A percentile compares a stretch with the other conserved stretches of the same genome.
Conservation (phyloP, 768 basidiomycete genomes). For the Termitomyces sp. region DNA sequence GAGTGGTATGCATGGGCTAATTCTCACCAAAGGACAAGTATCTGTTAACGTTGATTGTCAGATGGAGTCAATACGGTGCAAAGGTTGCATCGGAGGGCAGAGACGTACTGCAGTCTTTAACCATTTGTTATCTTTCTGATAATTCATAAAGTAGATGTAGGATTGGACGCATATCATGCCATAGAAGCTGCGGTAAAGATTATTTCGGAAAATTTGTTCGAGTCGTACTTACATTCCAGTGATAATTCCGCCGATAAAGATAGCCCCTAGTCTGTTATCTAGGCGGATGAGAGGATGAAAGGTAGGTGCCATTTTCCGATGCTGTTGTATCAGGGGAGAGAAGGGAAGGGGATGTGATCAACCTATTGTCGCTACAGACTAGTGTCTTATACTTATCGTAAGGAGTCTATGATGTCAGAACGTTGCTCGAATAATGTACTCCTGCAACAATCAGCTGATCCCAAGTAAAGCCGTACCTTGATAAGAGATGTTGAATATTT, state of each 20-base stretch:
- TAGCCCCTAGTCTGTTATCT: background rate
- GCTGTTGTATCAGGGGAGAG: background rate
- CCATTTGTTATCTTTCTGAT: background rate
- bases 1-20: background rate
- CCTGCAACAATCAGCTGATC: background rate
- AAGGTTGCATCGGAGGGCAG: too few relatives aligned
- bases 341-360: background rate
- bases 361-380: background rate
- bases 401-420: background rate
- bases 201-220: background rate
- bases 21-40: slow-evolving; percentile 1
- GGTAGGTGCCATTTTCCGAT: background rate
- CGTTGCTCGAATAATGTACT: background rate
- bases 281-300: background rate
- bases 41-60: background rate
- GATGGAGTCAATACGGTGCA: background rate
- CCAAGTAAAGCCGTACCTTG: background rate
- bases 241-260: background rate
- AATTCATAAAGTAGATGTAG: background rate
- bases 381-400: background rate
- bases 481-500: background rate
- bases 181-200: background rate
- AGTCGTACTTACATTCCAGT: background rate
- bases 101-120: background rate
- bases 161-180: slow-evolving; percentile 3